A percentile compares a stretch with the other conserved stretches of the same genome.
These are phyloP conservation scores for Aspergillus chevalieri DNA, from an alignment of 2,329 filamentous ascomycete genomes.

Conservation along the genomic window DNA sequence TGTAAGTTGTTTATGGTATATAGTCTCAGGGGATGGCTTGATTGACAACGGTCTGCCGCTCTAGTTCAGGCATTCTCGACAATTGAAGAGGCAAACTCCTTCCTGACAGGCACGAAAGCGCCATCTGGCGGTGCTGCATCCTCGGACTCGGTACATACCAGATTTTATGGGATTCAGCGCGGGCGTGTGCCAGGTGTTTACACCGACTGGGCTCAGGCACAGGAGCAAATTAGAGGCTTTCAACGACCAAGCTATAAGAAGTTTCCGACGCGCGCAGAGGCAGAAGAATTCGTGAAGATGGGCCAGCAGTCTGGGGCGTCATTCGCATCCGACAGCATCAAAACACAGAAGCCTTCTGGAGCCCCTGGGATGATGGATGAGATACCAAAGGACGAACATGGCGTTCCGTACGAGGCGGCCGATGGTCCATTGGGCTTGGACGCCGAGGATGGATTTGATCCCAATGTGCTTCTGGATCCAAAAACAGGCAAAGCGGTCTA, in stretches of 20 bases:
- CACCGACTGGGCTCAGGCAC: constrained; percentile 62
- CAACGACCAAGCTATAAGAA: constrained; percentile 64
- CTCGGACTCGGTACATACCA: constrained; percentile 33
- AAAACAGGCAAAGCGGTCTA: constrained; percentile 49
- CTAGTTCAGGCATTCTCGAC: constrained; percentile 74
- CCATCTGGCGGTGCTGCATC: constrained; percentile 31
- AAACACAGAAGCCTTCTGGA: constrained; percentile 27
- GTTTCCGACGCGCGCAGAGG: constrained; percentile 63
- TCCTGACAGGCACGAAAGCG: constrained; percentile 58
- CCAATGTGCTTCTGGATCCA: constrained; percentile 50
- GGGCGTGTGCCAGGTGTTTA: constrained; percentile 58
- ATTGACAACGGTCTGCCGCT: background rate
- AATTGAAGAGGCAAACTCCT: constrained; percentile 70
- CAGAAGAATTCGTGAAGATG: constrained; percentile 64
- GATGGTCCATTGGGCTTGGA: constrained; percentile 51
- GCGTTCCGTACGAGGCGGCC: constrained; percentile 45
- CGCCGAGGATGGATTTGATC: constrained; percentile 58
- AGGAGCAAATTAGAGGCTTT: constrained; percentile 67
- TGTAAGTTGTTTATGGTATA: constrained; percentile 51
- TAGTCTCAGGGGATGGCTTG: background rate
- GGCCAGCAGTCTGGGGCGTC: constrained; percentile 24
- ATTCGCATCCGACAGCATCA: constrained; percentile 22
- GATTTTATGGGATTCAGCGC: constrained; percentile 56
- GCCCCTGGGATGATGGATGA: constrained; percentile 37
- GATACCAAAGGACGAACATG: constrained; percentile 38